Evolutionary conservation across 345 rosid genomes (phyloP).

Genomic region (Lumnitzera littorea): DNA sequence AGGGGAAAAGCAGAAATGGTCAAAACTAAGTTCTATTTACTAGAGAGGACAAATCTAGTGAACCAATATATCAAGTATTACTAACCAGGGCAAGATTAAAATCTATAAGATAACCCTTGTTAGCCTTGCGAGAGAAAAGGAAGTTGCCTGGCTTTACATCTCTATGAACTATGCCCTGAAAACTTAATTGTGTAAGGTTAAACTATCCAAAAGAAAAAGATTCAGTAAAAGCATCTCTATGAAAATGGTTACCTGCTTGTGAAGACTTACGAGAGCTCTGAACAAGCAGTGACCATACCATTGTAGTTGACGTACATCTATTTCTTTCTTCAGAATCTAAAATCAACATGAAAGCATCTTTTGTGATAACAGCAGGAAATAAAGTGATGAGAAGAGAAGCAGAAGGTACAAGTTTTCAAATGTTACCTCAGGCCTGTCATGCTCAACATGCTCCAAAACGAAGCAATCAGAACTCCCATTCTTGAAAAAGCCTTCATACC

Average conservation of each 20-base stretch:
- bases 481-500: conserved; percentile 72
- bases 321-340: conserved; percentile 65
- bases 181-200: conserved; percentile 3
- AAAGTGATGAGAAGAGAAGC: not conserved
- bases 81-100: conserved; percentile 96
- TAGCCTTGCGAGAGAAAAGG: conserved; percentile 71
- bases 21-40: conserved; percentile 2
- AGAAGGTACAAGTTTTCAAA: not conserved
- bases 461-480: conserved; percentile 69
- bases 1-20: conserved; percentile 8
- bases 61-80: conserved; percentile 9
- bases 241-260: conserved; percentile 53
- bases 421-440: conserved; percentile 89
- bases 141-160: conserved; percentile 99
- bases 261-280: conserved; percentile 78
- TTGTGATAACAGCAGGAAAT: conserved; percentile 12
- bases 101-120: conserved; percentile 84
- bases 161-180: conserved; percentile 84
- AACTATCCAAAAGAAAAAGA: conserved; percentile 3
- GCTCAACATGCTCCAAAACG: conserved; percentile 80
- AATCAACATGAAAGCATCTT: conserved; percentile 9
- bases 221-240: not conserved
- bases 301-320: conserved; percentile 61
- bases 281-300: conserved; percentile 87
- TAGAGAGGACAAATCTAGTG: not conserved